Evolutionary conservation across 495 filamentous ascomycete genomes (phyloP), one percentile per base, ranked within the genome.

Genomic region (Penicillium taxi): DNA sequence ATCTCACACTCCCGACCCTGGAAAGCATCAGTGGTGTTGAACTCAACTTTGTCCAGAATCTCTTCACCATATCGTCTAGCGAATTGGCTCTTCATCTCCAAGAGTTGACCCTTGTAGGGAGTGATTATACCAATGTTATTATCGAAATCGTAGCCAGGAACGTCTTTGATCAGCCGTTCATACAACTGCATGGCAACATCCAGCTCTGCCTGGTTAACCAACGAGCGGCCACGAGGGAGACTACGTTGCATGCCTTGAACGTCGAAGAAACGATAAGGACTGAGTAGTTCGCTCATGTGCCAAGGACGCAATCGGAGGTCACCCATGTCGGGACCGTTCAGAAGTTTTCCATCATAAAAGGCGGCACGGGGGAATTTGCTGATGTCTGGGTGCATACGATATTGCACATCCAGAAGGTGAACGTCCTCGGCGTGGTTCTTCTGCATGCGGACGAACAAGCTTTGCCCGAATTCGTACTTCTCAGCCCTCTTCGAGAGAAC

Each of bases 321-420:
- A 1, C 70, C 79, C 89, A 96, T 95, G 44, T 82, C 70, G 19
- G 69, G 68, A 16, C 91, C 91, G 61, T 98, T 88, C 39, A 86
- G 61, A 14, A 98, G 77, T 36, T 78, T 75, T 14, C 81, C 78
- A 50, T 95, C 85, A 60, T 98, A 98, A 64, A 98, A 98, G 24
- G 88, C 80, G 40, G 72, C 62, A 56, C 87, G 94, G 1, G 91
- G 91, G 60, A 94, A 98, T 22, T 52, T 50, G 57, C 85, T 93
- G 57, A 98, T 98, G 42, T 86, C 83, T 0, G 91, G 91, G 64
- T 98, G 91, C 91, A 98, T 98, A 64, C 91, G 91, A 55, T 98
- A 98, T 53, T 98, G 91, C 22, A 80, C 87, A 59, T 96, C 90
- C 14, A 98, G 76, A 23, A 98, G 72, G 61, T 96, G 90, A n/a